phyloP scores from a whole-genome alignment of 495 filamentous ascomycete genomes.

The Cudoniella acicularis region DNA sequence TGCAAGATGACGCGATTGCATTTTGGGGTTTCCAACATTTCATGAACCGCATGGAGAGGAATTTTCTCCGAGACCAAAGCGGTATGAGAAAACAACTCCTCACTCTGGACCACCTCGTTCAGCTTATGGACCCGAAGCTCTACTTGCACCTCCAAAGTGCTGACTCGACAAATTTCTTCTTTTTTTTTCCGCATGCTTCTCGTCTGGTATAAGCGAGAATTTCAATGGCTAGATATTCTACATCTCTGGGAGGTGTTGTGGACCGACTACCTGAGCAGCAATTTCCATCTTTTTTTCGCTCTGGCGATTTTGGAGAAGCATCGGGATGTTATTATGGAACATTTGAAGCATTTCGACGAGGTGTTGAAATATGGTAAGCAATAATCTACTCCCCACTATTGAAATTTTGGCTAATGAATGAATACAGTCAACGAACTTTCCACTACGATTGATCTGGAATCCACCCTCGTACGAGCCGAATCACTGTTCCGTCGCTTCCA shows the following conservation, averaged over 20 bases:
- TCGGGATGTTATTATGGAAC: slow-evolving; percentile 87
- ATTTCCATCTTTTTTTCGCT: slow-evolving; percentile 92
- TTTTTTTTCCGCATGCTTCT: slow-evolving; percentile 98
- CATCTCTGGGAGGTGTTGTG: slow-evolving; percentile 90
- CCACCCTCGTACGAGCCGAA: slow-evolving; percentile 82
- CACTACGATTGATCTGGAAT: slow-evolving; percentile 83
- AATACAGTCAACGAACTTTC: slow-evolving; percentile 85
- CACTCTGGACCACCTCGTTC: slow-evolving; percentile 87
- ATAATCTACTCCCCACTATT: not conserved
- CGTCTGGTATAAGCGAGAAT: slow-evolving; percentile 98
- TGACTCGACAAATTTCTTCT: slow-evolving; percentile 97
- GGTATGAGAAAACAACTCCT: slow-evolving; percentile 92
- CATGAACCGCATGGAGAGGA: slow-evolving; percentile 97
- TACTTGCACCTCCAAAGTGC: slow-evolving; percentile 85
- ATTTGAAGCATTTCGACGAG: slow-evolving; percentile 93
- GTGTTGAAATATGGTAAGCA: slow-evolving; percentile 89
- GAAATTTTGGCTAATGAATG: slow-evolving; percentile 12
- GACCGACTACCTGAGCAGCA: slow-evolving; percentile 86
- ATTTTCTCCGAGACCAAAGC: slow-evolving; percentile 91
- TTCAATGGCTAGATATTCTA: slow-evolving; percentile 80
- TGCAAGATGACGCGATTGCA: slow-evolving; percentile 93
- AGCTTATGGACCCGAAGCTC: slow-evolving; percentile 92
- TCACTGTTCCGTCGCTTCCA: slow-evolving; percentile 84
- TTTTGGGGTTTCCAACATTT: slow-evolving; percentile 97
- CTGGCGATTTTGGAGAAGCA: slow-evolving; percentile 96